A percentile compares a stretch with the other conserved stretches of the same genome.
Conservation (phyloP, 768 basidiomycete species). For the Sporobolomyces pararoseus region DNA sequence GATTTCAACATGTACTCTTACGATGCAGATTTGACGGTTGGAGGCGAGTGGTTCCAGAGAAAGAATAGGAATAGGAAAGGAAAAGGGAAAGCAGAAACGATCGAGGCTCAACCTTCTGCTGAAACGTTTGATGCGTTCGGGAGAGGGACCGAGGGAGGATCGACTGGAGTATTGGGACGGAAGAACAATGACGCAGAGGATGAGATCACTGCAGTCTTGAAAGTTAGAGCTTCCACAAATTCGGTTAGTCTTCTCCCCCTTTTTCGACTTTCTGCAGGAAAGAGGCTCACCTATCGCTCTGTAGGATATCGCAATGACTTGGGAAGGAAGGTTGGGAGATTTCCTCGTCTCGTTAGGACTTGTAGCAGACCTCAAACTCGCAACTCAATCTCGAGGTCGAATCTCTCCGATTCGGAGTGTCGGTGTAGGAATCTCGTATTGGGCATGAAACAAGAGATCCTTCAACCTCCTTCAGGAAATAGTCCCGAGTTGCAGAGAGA, state of each 20-base stretch:
- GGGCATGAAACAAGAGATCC: slow-evolving; percentile 19
- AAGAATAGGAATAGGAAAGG: slow-evolving; percentile 40
- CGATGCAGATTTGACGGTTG: slow-evolving; percentile 92
- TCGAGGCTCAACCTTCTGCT: no score
- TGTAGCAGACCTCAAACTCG: slow-evolving; percentile 66
- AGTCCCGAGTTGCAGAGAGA: no score
- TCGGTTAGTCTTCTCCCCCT: slow-evolving; percentile 59
- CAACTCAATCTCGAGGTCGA: slow-evolving; percentile 20
- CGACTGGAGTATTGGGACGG: neutral
- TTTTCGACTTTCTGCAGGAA: neutral
- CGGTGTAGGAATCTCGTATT: slow-evolving; percentile 30
- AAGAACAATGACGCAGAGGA: slow-evolving; percentile 41
- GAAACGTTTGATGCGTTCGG: slow-evolving; percentile 34
- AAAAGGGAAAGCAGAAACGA: neutral
- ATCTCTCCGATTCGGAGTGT: slow-evolving; percentile 35
- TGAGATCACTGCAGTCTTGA: slow-evolving; percentile 74
- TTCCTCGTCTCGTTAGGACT: slow-evolving; percentile 86
- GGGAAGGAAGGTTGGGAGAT: slow-evolving; percentile 87
- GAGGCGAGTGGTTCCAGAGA: slow-evolving; percentile 73
- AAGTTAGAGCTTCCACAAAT: slow-evolving; percentile 82
- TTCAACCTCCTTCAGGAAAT: no score
- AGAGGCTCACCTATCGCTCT: no score
- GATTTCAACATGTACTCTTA: slow-evolving; percentile 97
- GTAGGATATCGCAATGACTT: slow-evolving; percentile 82
- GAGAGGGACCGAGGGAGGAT: slow-evolving; percentile 11